Conservation (phyloP, 139 green algal species). For the Chlamydomonas incerta region DNA sequence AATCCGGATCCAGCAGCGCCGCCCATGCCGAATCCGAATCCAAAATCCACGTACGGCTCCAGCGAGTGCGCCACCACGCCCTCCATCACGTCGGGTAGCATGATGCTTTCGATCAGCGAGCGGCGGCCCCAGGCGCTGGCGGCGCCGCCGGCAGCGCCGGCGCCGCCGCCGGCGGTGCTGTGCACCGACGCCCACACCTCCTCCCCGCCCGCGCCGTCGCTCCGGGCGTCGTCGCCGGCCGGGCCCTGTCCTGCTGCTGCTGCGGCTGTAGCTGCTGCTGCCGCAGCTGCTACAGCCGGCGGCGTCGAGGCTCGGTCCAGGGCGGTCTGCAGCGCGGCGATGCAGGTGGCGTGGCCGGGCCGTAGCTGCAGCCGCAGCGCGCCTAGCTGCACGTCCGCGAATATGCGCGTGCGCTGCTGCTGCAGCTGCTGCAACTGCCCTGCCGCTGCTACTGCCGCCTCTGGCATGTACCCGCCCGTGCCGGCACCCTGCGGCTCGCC, state of each 20-base stretch:
- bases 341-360: constrained; percentile 11
- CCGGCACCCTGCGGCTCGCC: too few species aligned
- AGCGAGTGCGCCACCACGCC: constrained; percentile 62
- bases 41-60: constrained; percentile 30
- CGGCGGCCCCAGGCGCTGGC: constrained; percentile 50
- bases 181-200: constrained; percentile 4
- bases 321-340: not conserved
- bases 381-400: not conserved
- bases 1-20: constrained; percentile 4
- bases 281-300: not conserved
- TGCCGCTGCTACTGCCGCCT: too few species aligned
- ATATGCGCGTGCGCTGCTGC: not conserved
- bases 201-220: not conserved
- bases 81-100: constrained; percentile 66
- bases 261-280: not conserved
- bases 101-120: constrained; percentile 69
- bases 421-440: too few species aligned
- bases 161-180: not conserved
- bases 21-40: not conserved
- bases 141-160: not conserved
- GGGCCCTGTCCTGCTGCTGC: too few species aligned
- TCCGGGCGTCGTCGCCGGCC: too few species aligned
- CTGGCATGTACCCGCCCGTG: too few species aligned
- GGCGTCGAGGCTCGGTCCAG: not conserved
- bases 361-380: constrained; percentile 29